A percentile compares a stretch with the other conserved stretches of the same genome.
These are phyloP conservation scores for Helminthosporium solani DNA, from an alignment of 2,329 filamentous ascomycete species.

Conservation along the genomic window DNA sequence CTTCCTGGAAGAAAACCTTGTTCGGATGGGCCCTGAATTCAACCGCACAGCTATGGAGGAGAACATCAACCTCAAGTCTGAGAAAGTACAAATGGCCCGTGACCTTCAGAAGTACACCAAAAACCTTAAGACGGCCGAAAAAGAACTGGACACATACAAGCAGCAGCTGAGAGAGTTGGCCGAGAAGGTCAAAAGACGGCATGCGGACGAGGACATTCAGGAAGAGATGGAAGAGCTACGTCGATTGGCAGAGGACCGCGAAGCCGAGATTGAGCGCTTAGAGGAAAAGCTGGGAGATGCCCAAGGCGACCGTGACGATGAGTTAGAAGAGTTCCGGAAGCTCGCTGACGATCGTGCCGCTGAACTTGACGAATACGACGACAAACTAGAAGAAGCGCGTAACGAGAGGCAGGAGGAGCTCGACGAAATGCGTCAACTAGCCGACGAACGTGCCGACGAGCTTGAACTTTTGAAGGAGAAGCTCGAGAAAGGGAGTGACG, in stretches of 20 bases:
- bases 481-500: slow-evolving; percentile 17
- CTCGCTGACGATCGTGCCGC: slow-evolving; percentile 8
- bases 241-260: slow-evolving; percentile 47
- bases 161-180: slow-evolving; percentile 80
- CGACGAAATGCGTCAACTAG: slow-evolving; percentile 28
- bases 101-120: slow-evolving; percentile 88
- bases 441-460: slow-evolving; percentile 37
- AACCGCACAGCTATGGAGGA: slow-evolving; percentile 87
- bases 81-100: slow-evolving; percentile 83
- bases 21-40: slow-evolving; percentile 84
- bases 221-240: slow-evolving; percentile 57
- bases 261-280: slow-evolving; percentile 36
- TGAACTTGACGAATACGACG: slow-evolving; percentile 41
- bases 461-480: slow-evolving; percentile 39
- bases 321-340: slow-evolving; percentile 41
- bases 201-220: slow-evolving; percentile 69
- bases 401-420: slow-evolving; percentile 27
- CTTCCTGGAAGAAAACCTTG: slow-evolving; percentile 87
- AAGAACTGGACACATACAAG: slow-evolving; percentile 80
- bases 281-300: slow-evolving; percentile 38
- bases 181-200: slow-evolving; percentile 74
- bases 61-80: slow-evolving; percentile 94
- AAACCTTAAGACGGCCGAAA: slow-evolving; percentile 76
- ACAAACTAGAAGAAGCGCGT: slow-evolving; percentile 35
- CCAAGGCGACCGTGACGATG: slow-evolving; percentile 32